A percentile compares a stretch with the other conserved stretches of the same genome.
Evolutionary conservation across 208 protist species (phyloP).

Genomic region (Perkinsela sp.): DNA sequence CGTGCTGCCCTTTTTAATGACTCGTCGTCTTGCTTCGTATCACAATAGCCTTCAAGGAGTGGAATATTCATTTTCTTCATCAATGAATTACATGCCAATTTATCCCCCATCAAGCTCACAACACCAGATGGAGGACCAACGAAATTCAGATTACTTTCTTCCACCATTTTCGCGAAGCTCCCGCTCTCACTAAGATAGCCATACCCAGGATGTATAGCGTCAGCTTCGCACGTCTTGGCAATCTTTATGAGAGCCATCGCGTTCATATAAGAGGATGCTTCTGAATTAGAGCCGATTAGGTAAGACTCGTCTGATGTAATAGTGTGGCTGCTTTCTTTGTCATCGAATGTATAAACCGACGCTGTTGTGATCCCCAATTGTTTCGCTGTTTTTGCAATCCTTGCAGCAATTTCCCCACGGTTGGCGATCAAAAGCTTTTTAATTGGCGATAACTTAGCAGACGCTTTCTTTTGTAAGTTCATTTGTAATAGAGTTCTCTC

Average conservation of each 20-base stretch:
- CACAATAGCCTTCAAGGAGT: constrained; percentile 65
- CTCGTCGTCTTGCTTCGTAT: constrained; percentile 21
- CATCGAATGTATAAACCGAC: constrained; percentile 74
- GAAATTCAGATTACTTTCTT: constrained; percentile 49
- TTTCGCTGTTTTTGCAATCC: constrained; percentile 66
- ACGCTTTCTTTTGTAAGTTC: too few species aligned
- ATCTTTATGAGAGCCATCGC: constrained; percentile 70
- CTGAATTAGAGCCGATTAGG: constrained; percentile 18
- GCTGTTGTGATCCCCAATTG: constrained; percentile 75
- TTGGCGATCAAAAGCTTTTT: constrained; percentile 88
- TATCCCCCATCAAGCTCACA: constrained; percentile 75
- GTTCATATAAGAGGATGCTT: constrained; percentile 50
- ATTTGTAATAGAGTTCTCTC: too few species aligned
- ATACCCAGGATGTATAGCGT: constrained; percentile 85
- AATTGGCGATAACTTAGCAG: too few species aligned
- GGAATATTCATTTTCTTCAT: constrained; percentile 54
- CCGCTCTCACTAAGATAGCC: constrained; percentile 88
- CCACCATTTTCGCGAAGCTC: constrained; percentile 41
- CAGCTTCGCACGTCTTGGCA: constrained; percentile 33
- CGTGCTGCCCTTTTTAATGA: constrained; percentile 8
- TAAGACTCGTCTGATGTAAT: constrained; percentile 46
- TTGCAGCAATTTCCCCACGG: constrained; percentile 87
- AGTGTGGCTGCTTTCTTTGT: constrained; percentile 67
- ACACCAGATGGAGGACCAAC: constrained; percentile 67
- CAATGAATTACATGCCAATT: constrained; percentile 63